Evolutionary conservation across 331 rosid genomes (phyloP), one percentile per base, ranked within the genome.

Genomic region (Prunus yedoensis): DNA sequence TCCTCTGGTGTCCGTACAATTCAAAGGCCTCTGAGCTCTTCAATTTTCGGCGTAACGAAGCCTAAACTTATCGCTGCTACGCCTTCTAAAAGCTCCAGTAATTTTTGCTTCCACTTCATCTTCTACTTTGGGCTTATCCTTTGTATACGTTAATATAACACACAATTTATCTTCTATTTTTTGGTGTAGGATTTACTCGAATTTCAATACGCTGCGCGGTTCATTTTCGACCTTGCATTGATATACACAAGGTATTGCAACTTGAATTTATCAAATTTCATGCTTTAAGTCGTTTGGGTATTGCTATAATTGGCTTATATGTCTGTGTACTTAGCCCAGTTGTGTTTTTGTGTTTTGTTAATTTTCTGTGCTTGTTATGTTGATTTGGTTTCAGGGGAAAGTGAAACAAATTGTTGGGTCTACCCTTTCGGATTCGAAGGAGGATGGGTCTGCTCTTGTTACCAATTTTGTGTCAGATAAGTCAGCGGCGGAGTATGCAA

Each of bases 391-490:
- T 62, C 67, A 94, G 97, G 99, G 97, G 61, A 95, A 88, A 77
- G 99, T 92, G 78, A 92, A 90, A 66, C 99, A 95, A 75, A 90
- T 95, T 71, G 97, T 92, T 67, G 99, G 97, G 68, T 92, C 99
- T 1, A 94, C 97, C 59, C 92, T 92, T 70, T 83, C 82, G 41
- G 99, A 94, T 78, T 87, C 79, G 52, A 85, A 89, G 83, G 93
- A 78, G 23, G 92, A 83, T 30, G 96, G 88, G 59, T 81, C 89
- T 0, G 68, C 80, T 74, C 93, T 93, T 17, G 91, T 92, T 32
- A 94, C 96, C 58, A 94, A 94, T 85, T 94, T 94, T 68, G 97
- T 86, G 77, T 89, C 99, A 2, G 97, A 92, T 65, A 89, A 87
- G 62, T 89, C 97, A 3, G 96, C 97, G 1, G 94, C 89, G 17